Evolutionary conservation across 495 filamentous ascomycete species (phyloP).

Genomic region (Lepidopterella palustris): DNA sequence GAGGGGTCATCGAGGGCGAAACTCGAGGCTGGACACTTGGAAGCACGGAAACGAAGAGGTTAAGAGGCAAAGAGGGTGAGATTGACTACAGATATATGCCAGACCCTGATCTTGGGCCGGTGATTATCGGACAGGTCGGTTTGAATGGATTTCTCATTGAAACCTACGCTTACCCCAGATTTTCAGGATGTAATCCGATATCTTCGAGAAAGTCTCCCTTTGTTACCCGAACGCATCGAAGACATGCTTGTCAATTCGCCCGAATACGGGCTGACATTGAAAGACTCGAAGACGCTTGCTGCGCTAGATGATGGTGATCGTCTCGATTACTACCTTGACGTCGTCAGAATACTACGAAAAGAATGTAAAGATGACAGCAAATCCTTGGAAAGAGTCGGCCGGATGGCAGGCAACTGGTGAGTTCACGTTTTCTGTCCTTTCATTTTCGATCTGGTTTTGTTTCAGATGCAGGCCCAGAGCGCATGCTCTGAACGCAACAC

Average conservation of each 20-base stretch:
- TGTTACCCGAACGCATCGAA: constrained; percentile 63
- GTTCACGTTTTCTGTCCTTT: constrained; percentile 6
- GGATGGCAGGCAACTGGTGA: constrained; percentile 29
- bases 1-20: constrained; percentile 74
- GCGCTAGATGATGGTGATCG: constrained; percentile 72
- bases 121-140: constrained; percentile 58
- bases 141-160: background rate
- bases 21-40: constrained; percentile 89
- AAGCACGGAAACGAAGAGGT: constrained; percentile 62
- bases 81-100: constrained; percentile 99
- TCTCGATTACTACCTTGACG: constrained; percentile 74
- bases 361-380: constrained; percentile 25
- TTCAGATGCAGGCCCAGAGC: background rate
- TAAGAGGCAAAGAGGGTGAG: constrained; percentile 92
- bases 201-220: constrained; percentile 54
- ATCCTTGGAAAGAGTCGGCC: constrained; percentile 4
- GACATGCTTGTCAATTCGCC: constrained; percentile 46
- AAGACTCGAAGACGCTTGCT: constrained; percentile 80
- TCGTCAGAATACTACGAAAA: constrained; percentile 41
- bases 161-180: background rate
- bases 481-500: too few species aligned
- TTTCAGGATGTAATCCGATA: constrained; percentile 53
- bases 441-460: background rate
- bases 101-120: constrained; percentile 80
- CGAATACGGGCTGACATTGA: constrained; percentile 60